Percentiles rank a stretch among this genome's conserved stretches.
These are phyloP conservation scores for Claviceps pazoutovae DNA, from an alignment of 2,329 filamentous ascomycete genomes.

Conservation along the genomic window DNA sequence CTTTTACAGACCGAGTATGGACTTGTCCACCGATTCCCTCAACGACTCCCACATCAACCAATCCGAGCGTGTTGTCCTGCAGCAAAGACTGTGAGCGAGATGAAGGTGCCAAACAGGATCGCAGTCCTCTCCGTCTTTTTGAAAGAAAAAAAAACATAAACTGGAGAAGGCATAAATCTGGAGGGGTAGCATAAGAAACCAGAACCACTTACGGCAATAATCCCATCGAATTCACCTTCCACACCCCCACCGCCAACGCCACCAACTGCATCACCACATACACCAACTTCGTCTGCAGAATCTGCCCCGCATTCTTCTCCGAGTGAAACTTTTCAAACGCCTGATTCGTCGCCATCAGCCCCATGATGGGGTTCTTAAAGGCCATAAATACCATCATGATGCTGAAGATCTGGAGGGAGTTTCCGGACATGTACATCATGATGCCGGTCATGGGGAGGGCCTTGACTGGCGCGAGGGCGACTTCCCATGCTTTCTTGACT, in stretches of 20 bases:
- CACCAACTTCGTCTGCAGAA: conserved; percentile 72
- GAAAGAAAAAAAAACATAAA: no score
- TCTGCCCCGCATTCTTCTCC: conserved; percentile 55
- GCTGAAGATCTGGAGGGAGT: conserved; percentile 94
- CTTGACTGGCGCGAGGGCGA: conserved; percentile 87
- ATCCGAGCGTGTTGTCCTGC: conserved; percentile 83
- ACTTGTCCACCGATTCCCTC: conserved; percentile 52
- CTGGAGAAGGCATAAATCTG: not conserved
- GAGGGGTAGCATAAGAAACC: not conserved
- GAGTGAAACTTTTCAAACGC: conserved; percentile 90
- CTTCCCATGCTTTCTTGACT: conserved; percentile 97
- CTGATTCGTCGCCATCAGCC: conserved; percentile 66
- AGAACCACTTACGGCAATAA: conserved; percentile 60
- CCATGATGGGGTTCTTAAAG: conserved; percentile 90
- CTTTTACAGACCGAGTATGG: conserved; percentile 36
- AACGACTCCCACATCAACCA: conserved; percentile 93
- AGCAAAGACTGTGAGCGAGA: not conserved
- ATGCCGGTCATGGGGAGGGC: conserved; percentile 94
- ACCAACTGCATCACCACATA: conserved; percentile 81
- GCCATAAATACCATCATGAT: conserved; percentile 99
- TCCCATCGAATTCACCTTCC: conserved; percentile 96
- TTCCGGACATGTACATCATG: conserved; percentile 99
- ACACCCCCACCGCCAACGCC: conserved; percentile 73
- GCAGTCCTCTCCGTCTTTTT: not conserved
- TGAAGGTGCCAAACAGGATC: not conserved